Base-by-base conservation (phyloP, 2,329 filamentous ascomycete genomes). In the Alternaria metachromatica region DNA sequence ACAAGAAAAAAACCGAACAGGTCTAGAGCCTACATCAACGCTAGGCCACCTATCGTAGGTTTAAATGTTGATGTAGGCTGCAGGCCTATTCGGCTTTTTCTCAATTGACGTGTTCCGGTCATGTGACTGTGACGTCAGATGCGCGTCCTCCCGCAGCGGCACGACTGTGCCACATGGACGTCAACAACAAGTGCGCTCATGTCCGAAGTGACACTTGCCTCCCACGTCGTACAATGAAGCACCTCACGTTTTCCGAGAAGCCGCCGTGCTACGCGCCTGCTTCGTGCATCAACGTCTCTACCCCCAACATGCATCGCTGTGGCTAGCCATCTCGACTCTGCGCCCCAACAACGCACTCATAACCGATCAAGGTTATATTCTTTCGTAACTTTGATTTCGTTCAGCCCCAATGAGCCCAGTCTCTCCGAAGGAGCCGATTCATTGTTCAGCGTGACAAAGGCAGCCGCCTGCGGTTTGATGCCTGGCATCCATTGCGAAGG, bases 301-400 rank as follows among this genome's bases (percentile, higher is more conserved):
- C 21, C 12, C 21, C 15, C 13, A 15, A 28, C 10, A 20, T 30
- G 18, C 18, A 37, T 13, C 28, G 13, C 30, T 41, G 28, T 25
- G 13, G 49, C 28, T n/a, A 20, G 33, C 13, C 21, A 20, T 44
- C 28, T 53, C 28, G 20, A 53, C 18, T 44, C n/a, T 13, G 25
- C 41, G 33, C n/a, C 54, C 41, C 45, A 28, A 30, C 33, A 45
- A 46, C 37, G 45, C 10, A 60, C n/a, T 65, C 41, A 67, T 43
- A 67, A 30, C 25, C 63, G 53, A 49, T 67, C 66, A n/a, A 72
- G 56, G 44, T 67, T 67, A 30, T 71, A 72, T 46, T 72, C 64
- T 37, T 71, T 72, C 5, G 64, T 68, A 21, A 72, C 65, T 53
- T 69, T 69, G 7, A 72, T 72, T 30, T 67, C 66, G 37, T 72